A percentile compares a stretch with the other conserved stretches of the same genome.
Evolutionary conservation across 2,329 filamentous ascomycete species (phyloP).

Genomic region (Fusarium oligoseptatum): DNA sequence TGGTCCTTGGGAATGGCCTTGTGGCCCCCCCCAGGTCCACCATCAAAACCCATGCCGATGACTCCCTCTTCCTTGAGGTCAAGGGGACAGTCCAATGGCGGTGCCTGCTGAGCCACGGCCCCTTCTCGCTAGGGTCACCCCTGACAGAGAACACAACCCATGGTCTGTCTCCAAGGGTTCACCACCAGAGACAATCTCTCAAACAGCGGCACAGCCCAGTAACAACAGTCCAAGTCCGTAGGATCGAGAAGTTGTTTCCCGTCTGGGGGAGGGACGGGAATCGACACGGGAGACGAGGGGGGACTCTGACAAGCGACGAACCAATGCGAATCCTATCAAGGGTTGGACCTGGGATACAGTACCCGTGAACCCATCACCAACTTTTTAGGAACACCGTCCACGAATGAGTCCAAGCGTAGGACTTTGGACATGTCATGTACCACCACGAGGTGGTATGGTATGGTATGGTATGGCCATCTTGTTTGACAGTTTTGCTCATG

Average conservation of each 20-base stretch:
- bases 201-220: constrained; percentile 13
- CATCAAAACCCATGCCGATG: constrained; percentile 40
- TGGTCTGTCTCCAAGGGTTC: constrained; percentile 8
- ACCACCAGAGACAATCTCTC: background rate
- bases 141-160: background rate
- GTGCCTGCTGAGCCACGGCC: constrained; percentile 34
- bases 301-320: constrained; percentile 18
- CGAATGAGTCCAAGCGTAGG: constrained; percentile 23
- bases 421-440: constrained; percentile 20
- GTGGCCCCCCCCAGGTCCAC: constrained; percentile 21
- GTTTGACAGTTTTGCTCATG: background rate
- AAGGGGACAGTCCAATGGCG: constrained; percentile 7
- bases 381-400: constrained; percentile 1
- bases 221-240: background rate
- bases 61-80: constrained; percentile 32
- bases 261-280: constrained; percentile 28
- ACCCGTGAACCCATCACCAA: background rate
- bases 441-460: background rate
- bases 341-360: too few relatives aligned
- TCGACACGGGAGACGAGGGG: constrained; percentile 31
- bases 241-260: constrained; percentile 2
- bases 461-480: background rate
- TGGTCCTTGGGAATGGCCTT: constrained; percentile 15
- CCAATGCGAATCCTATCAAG: background rate
- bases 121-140: constrained; percentile 9